phyloP scores from a whole-genome alignment of 164 flowering plant species.

The Warburgia ugandensis region DNA sequence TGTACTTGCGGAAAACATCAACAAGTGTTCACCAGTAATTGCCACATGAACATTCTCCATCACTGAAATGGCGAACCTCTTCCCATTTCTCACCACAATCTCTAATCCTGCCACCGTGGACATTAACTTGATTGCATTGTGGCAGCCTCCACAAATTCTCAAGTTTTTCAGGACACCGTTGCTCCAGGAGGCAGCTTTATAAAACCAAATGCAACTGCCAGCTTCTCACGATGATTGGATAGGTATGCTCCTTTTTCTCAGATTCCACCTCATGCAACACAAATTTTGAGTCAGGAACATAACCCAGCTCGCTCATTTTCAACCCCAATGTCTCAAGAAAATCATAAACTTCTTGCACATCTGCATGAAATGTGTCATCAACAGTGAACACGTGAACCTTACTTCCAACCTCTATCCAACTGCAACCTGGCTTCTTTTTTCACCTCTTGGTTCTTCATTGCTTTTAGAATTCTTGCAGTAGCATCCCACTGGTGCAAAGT shows the following conservation, averaged over 20 bases:
- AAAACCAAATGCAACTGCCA: slow-evolving; percentile 68
- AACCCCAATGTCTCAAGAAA: slow-evolving; percentile 38
- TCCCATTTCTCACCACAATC: slow-evolving; percentile 66
- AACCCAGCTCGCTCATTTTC: slow-evolving; percentile 61
- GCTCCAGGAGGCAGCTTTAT: slow-evolving; percentile 60
- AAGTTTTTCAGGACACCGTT: slow-evolving; percentile 64
- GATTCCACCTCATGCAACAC: slow-evolving; percentile 53
- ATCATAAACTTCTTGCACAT: slow-evolving; percentile 37
- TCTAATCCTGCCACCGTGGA: slow-evolving; percentile 45
- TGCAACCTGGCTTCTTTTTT: too few species aligned
- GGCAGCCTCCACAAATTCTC: slow-evolving; percentile 76
- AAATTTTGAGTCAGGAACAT: slow-evolving; percentile 25
- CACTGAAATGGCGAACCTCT: slow-evolving; percentile 62
- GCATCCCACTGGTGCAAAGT: too few species aligned
- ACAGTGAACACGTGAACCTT: too few species aligned
- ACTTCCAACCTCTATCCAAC: too few species aligned
- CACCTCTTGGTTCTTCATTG: too few species aligned
- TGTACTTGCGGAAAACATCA: too few species aligned
- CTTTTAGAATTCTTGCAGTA: too few species aligned
- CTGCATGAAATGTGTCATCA: too few species aligned
- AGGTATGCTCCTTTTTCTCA: slow-evolving; percentile 49
- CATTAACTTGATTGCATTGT: slow-evolving; percentile 62
- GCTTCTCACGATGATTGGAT: slow-evolving; percentile 73
- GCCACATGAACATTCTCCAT: slow-evolving; percentile 67
- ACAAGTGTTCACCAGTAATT: slow-evolving; percentile 78